Evolutionary conservation across 257 asterid genomes (phyloP), one percentile per base, ranked within the genome.

Genomic region (Nicotiana otophora): DNA sequence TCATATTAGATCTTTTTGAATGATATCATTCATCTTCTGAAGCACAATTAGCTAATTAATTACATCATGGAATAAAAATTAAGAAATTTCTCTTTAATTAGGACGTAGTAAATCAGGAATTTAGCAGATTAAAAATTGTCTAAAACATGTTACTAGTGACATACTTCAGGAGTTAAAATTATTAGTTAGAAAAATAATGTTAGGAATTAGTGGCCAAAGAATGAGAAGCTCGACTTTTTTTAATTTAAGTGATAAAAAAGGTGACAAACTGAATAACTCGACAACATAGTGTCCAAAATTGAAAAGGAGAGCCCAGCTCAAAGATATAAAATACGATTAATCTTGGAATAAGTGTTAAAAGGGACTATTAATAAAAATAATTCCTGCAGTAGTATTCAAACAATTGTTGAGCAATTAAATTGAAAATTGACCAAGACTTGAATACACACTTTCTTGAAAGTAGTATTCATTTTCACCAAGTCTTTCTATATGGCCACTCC

Each of bases 391-490:
- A 63, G 3, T 42, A 8, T 42, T 63, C 5, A 63, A 23, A 3
- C 36, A 28, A 63, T 23, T 74, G 16, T 74, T 15, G 62, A 74
- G 51, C 42, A 74, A 48, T 48, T 74, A 74, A 23, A 48, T 23
- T 74, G 63, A 74, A 74, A 48, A 74, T 74, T 74, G 80, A 74
- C 80, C 42, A 15, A 2, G 80, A 74, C 80, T 51, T 48, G 80
- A 74, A 74, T 7, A 15, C 12, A 26, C 23, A 26, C 23, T 74
- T 1, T 51, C 0, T 74, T 74, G 63, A 74, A 74, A 48, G 39
- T 74, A 23, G 6, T 46, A 46, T 48, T 23, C 23, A 46, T 3
- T 26, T 48, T 74, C 62, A 14, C 16, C 26, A 14, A 48, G 80
- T 74, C 80, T 48, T 74, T 48, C 14, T 74, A 74, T 46, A 74